Evolutionary conservation across 805 yeast genomes (phyloP).

Genomic region (Komagataella kurtzmanii): DNA sequence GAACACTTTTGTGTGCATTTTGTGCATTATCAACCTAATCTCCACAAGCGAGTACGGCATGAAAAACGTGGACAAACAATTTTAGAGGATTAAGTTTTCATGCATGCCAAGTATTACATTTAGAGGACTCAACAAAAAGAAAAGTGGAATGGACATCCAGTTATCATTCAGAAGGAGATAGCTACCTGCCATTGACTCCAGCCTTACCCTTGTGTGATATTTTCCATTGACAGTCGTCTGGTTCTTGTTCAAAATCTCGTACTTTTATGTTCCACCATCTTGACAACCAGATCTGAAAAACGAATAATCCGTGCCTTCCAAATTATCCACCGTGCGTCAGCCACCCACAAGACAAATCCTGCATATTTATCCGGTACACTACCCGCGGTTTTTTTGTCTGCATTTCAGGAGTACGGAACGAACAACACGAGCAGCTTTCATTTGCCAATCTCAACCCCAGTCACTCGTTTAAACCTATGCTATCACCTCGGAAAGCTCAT

Average conservation of each 20-base stretch:
- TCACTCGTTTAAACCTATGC: background rate
- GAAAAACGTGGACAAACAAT: background rate
- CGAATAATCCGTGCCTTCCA: background rate
- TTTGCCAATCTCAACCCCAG: background rate
- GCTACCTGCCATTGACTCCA: too few species aligned
- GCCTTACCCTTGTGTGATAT: too few species aligned
- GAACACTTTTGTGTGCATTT: background rate
- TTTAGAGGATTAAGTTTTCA: too few species aligned
- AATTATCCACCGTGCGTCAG: background rate
- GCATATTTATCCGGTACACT: background rate
- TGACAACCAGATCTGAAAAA: too few species aligned
- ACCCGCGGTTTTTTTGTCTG: background rate
- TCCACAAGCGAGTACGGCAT: background rate
- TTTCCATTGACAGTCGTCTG: too few species aligned
- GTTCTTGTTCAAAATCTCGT: too few species aligned
- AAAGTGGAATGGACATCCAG: too few species aligned
- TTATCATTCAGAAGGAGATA: too few species aligned
- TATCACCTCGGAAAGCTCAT: constrained; percentile 34
- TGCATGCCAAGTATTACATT: too few species aligned
- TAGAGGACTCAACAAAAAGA: too few species aligned
- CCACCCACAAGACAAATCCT: background rate
- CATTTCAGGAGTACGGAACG: background rate
- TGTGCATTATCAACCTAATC: background rate
- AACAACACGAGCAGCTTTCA: background rate
- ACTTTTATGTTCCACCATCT: too few species aligned